Conservation (phyloP, 345 rosid genomes). For the Nephelium lappaceum region DNA sequence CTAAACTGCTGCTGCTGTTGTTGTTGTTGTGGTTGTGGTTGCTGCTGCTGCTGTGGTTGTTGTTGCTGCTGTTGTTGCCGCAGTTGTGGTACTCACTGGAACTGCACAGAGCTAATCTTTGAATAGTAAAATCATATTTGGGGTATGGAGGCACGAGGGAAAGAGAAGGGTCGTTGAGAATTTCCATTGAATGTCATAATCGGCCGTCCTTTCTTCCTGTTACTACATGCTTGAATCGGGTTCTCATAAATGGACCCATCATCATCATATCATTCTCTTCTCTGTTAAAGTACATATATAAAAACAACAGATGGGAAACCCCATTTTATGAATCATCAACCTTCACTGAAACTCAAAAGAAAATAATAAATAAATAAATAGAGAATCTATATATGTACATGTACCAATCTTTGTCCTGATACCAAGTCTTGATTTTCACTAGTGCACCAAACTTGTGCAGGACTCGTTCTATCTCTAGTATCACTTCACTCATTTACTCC, state of each 20-base stretch:
- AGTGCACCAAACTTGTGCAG: conserved; percentile 63
- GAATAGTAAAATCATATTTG: conserved; percentile 30
- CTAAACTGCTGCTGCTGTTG: neutral
- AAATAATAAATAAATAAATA: too few relatives aligned
- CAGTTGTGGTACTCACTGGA: conserved; percentile 24
- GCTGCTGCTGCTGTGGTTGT: conserved; percentile 25
- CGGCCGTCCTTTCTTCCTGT: conserved; percentile 35
- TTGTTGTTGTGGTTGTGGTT: conserved; percentile 22
- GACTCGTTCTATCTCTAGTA: conserved; percentile 66
- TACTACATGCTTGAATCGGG: conserved; percentile 37
- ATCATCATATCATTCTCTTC: conserved; percentile 46
- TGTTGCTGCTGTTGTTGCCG: conserved; percentile 26
- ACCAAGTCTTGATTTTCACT: conserved; percentile 29
- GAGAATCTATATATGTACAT: neutral
- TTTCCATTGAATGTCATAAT: conserved; percentile 45
- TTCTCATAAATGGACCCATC: conserved; percentile 44
- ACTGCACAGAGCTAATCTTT: conserved; percentile 26
- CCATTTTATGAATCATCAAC: neutral
- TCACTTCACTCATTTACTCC: conserved; percentile 38
- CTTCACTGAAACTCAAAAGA: neutral
- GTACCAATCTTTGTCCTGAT: conserved; percentile 49
- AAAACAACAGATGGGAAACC: conserved; percentile 1
- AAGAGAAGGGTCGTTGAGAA: conserved; percentile 38
- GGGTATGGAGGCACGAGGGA: conserved; percentile 45
- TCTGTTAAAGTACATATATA: too few relatives aligned